Percentiles rank a stretch among this genome's conserved stretches.
Evolutionary conservation across 2,329 filamentous ascomycete genomes (phyloP).

Genomic region (Trichoderma guizhouense): DNA sequence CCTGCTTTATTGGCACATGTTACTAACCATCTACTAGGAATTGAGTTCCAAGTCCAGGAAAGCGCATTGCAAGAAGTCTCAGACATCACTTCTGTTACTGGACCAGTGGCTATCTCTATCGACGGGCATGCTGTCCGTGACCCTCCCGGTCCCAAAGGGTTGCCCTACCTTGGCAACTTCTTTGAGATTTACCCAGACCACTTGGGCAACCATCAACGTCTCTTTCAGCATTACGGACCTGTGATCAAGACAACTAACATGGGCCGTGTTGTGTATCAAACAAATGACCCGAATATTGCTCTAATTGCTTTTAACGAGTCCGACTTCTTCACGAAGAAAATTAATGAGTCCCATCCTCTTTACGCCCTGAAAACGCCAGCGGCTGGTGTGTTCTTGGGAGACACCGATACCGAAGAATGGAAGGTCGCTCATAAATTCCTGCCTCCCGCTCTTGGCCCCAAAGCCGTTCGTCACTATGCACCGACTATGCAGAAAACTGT

Average conservation of each 20-base stretch:
- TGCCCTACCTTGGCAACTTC: slow-evolving; percentile 51
- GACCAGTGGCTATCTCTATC: slow-evolving; percentile 42
- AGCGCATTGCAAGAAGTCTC: slow-evolving; percentile 22
- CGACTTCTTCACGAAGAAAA: slow-evolving; percentile 53
- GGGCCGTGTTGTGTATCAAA: slow-evolving; percentile 47
- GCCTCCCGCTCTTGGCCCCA: slow-evolving; percentile 55
- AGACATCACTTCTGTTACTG: slow-evolving; percentile 34
- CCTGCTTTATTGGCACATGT: too few relatives aligned
- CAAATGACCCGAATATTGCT: slow-evolving; percentile 48
- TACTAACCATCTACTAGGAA: neutral
- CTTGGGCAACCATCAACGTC: slow-evolving; percentile 53
- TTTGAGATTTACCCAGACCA: slow-evolving; percentile 56
- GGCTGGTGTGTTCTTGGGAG: slow-evolving; percentile 45
- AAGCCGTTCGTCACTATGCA: slow-evolving; percentile 59
- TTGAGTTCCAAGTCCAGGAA: neutral
- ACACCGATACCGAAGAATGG: slow-evolving; percentile 52
- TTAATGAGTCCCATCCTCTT: slow-evolving; percentile 48
- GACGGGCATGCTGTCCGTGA: slow-evolving; percentile 48
- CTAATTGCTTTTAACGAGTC: slow-evolving; percentile 46
- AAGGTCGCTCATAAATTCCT: slow-evolving; percentile 57
- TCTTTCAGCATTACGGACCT: slow-evolving; percentile 52
- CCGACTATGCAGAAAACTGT: slow-evolving; percentile 56
- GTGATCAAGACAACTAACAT: slow-evolving; percentile 52
- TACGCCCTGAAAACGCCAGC: slow-evolving; percentile 40
- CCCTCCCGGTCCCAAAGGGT: slow-evolving; percentile 47